Percentiles rank a stretch among this genome's conserved stretches.
These are phyloP conservation scores for Chaetomium tenue DNA, from an alignment of 495 filamentous ascomycete species.

Conservation along the genomic window DNA sequence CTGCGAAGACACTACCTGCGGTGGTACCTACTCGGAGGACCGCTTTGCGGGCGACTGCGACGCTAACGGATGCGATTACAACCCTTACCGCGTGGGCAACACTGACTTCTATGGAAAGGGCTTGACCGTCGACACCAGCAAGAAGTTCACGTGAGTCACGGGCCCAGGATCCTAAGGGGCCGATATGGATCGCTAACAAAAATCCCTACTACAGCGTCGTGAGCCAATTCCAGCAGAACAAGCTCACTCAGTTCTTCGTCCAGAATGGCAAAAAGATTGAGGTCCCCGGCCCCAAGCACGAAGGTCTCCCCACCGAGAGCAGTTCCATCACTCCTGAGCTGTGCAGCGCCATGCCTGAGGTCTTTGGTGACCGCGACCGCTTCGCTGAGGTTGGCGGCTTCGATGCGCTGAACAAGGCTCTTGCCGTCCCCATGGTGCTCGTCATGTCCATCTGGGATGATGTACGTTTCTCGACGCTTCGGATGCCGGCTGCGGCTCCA, in stretches of 20 bases:
- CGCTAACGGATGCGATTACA: conserved; percentile 73
- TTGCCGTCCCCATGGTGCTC: conserved; percentile 66
- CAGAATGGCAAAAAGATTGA: conserved; percentile 63
- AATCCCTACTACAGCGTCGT: conserved; percentile 47
- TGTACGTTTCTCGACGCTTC: conserved; percentile 22
- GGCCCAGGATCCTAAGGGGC: not conserved
- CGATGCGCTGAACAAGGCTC: conserved; percentile 52
- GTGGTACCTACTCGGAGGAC: conserved; percentile 53
- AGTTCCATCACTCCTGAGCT: conserved; percentile 37
- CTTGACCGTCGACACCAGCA: conserved; percentile 61
- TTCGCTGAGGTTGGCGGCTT: conserved; percentile 64
- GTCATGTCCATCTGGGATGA: conserved; percentile 80
- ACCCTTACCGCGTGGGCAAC: conserved; percentile 68
- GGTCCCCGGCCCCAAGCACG: conserved; percentile 47
- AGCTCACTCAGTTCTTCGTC: conserved; percentile 70
- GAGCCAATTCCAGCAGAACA: conserved; percentile 60
- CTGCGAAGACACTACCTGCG: conserved; percentile 52
- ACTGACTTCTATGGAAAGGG: conserved; percentile 62
- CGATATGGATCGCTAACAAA: not conserved
- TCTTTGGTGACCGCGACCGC: conserved; percentile 52
- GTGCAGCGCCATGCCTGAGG: conserved; percentile 30
- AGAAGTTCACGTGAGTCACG: conserved; percentile 55
- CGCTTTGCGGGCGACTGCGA: conserved; percentile 64
- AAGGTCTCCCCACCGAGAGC: conserved; percentile 42
- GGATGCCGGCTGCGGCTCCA: too few relatives aligned